Percentiles rank a stretch among this genome's conserved stretches.
Conservation (phyloP, 106 monocot genomes). For the Dioscorea dumetorum region DNA sequence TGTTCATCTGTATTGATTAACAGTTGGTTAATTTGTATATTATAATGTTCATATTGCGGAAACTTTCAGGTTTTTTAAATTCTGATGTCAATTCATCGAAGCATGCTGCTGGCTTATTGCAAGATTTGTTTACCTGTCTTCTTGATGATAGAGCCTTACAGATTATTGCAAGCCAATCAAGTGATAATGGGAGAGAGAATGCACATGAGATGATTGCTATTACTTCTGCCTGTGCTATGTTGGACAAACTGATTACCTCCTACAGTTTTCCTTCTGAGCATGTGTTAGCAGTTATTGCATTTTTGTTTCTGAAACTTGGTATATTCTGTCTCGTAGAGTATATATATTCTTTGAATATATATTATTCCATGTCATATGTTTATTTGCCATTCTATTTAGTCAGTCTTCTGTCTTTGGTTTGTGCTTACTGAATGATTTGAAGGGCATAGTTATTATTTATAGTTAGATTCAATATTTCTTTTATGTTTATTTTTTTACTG, state of each 20-base stretch:
- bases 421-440: no score
- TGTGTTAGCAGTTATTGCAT: constrained; percentile 48
- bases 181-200: constrained; percentile 9
- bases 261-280: constrained; percentile 42
- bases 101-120: constrained; percentile 44
- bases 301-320: constrained; percentile 85
- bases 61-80: constrained; percentile 51
- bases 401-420: no score
- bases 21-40: no score
- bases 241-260: constrained; percentile 35
- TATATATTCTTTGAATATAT: no score
- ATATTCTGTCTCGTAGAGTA: constrained; percentile 8
- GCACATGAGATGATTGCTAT: constrained; percentile 29
- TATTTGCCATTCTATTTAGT: no score
- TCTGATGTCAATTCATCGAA: constrained; percentile 35
- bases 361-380: no score
- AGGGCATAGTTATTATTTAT: no score
- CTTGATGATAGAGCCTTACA: constrained; percentile 26
- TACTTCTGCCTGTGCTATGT: constrained; percentile 43
- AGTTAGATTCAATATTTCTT: no score
- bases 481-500: no score
- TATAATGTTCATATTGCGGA: no score
- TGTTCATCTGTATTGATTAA: no score
- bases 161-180: constrained; percentile 7
- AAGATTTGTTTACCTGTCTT: constrained; percentile 51